Evolutionary conservation across 192 early-diverging fungal genomes (phyloP).

Genomic region (Radiomyces spectabilis): DNA sequence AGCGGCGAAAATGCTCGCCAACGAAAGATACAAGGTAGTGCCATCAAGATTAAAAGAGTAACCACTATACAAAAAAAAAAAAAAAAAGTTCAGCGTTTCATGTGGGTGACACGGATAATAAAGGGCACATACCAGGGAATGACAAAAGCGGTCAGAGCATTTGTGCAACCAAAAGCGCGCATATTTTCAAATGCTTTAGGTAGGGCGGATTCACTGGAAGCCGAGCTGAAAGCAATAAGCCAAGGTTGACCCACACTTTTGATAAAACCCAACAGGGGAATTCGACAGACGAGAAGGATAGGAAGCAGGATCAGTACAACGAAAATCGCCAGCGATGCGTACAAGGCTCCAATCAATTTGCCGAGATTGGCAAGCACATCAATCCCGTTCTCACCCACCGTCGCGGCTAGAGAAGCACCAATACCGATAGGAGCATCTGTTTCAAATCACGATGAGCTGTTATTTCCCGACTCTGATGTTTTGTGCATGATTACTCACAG

Average conservation of each 20-base stretch:
- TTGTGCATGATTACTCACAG: no score
- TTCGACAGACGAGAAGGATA: conserved; percentile 42
- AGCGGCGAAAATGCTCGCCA: conserved; percentile 62
- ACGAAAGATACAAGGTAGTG: conserved; percentile 63
- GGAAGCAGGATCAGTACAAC: conserved; percentile 47
- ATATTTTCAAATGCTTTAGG: conserved; percentile 66
- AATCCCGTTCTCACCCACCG: conserved; percentile 56
- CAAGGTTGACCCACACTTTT: conserved; percentile 49
- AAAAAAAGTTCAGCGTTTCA: no score
- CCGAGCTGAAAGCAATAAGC: conserved; percentile 67
- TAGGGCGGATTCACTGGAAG: conserved; percentile 66
- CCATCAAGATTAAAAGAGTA: conserved; percentile 79
- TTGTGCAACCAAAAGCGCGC: conserved; percentile 55
- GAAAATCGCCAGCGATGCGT: conserved; percentile 52
- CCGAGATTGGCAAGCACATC: conserved; percentile 47
- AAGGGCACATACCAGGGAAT: conserved; percentile 30
- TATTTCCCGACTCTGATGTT: no score
- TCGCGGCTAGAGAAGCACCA: conserved; percentile 40
- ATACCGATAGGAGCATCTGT: conserved; percentile 60
- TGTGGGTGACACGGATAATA: not conserved
- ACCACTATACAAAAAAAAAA: conserved; percentile 28
- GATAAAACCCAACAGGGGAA: conserved; percentile 49
- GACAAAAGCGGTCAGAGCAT: conserved; percentile 58
- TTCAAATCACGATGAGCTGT: no score
- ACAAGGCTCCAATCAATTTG: conserved; percentile 60